Percentiles rank a stretch among this genome's conserved stretches.
These are phyloP conservation scores for Leccinum ochraceum DNA, from an alignment of 768 basidiomycete species.

Conservation along the genomic window DNA sequence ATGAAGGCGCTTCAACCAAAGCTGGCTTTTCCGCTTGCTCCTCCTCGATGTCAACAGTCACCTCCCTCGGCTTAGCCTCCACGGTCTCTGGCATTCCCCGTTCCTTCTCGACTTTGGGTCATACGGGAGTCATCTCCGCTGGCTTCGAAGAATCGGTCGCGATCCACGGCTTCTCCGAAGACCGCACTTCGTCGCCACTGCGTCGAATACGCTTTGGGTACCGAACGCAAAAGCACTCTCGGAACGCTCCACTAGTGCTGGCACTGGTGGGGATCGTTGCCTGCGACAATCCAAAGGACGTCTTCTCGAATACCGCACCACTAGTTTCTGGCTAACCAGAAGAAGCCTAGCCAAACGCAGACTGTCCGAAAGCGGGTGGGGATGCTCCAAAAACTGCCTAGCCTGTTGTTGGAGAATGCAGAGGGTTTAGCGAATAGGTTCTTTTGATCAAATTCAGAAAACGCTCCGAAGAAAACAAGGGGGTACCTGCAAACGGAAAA, in stretches of 20 bases:
- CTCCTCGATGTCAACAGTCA: constrained; percentile 6
- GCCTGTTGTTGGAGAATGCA: constrained; percentile 32
- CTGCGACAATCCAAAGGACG: constrained; percentile 20
- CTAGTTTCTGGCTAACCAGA: constrained; percentile 23
- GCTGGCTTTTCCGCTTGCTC: constrained; percentile 3
- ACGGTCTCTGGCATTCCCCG: background rate
- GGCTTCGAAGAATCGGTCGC: constrained; percentile 13
- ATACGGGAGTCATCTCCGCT: constrained; percentile 9
- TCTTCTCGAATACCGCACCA: constrained; percentile 23
- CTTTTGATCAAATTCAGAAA: too few species aligned
- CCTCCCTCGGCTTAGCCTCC: constrained; percentile 6
- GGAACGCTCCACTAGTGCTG: constrained; percentile 34
- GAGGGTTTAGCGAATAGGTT: too few species aligned
- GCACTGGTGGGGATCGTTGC: constrained; percentile 6
- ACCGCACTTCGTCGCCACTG: constrained; percentile 17
- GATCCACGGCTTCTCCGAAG: constrained; percentile 25
- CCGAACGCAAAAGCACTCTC: constrained; percentile 33
- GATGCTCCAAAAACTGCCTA: constrained; percentile 35
- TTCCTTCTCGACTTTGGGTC: constrained; percentile 2
- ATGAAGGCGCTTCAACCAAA: constrained; percentile 15
- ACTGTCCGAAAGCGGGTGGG: constrained; percentile 37
- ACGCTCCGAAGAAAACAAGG: too few species aligned
- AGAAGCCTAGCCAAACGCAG: constrained; percentile 41
- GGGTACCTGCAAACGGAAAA: too few species aligned
- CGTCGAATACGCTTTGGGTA: constrained; percentile 32